Evolutionary conservation across 2,329 filamentous ascomycete genomes (phyloP), one percentile per base, ranked within the genome.

Genomic region (Hypoxylon sp.): DNA sequence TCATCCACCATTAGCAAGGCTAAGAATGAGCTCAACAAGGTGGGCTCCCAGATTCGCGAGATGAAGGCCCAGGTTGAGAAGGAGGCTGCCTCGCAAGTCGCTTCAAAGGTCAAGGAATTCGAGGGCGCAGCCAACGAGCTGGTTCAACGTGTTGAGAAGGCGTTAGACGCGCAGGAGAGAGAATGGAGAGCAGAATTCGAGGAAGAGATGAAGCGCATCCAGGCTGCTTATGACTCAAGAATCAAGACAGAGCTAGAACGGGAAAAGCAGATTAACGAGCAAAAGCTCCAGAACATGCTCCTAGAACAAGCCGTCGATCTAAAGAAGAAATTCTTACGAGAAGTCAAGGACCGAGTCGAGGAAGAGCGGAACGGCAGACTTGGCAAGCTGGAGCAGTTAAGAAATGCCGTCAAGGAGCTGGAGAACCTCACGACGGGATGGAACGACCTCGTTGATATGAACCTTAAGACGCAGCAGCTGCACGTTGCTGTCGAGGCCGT

Each of bases 401-500:
- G 90, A 16, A 83, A 87, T 32, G 90, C 90, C 11, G 92, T 99
- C 16, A 84, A 85, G 39, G 92, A 96, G 73, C 88, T 99, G 11
- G 94, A 97, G 82, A 90, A 90, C 79, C 87, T 99, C 58, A 96
- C 94, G 1, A 87, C 88, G 1, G 91, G 93, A 70, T 98, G 94
- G 94, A 96, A 95, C 80, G 88, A 90, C 41, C 93, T 98, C 37
- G 89, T 99, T 21, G 94, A 98, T 77, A 85, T 88, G 65, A 98
- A 96, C 81, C 87, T 98, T 68, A 91, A 92, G 80, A 97, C 96
- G 0, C 96, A 99, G 80, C 94, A 98, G 81, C 89, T 99, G 27
- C 93, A 97, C 76, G 93, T 99, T 34, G 96, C 96, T 19, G 91
- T 98, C 29, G 96, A 99, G 77, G 93, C 95, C 39, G 94, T 98